Base-by-base conservation (phyloP, 176 grass and related monocot species). In the Oryza meridionalis region DNA sequence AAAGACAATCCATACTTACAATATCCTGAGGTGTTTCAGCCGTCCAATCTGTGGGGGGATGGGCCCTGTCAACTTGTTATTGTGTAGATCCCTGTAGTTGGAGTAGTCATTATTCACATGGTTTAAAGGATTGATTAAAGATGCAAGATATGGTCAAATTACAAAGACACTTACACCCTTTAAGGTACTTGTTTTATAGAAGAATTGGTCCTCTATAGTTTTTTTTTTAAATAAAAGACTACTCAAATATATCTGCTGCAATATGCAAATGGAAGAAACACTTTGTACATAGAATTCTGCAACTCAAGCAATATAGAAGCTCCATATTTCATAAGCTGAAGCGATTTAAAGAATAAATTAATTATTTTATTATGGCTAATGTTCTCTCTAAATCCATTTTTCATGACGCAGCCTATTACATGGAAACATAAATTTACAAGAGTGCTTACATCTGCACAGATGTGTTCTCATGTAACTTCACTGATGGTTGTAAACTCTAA, bases 11-110 rank as follows among this genome's bases (percentile, higher is more conserved):
- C 51, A 63, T 69, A 90, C 91, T 90, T 96, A 99, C 97, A 99
- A 82, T 84, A 99, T 92, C 67, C 81, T 99, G 43, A 99, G 88
- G 86, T 94, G 93, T 82, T 94, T 99, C 78, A 99, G 71, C 40
- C 86, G 86, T 58, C 97, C 97, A 89, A 99, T 99, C 82, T 99
- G 97, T 61, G 89, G 84, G 75, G 91, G 91, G 66, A 99, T 96
- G 11, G 97, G 93, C 38, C 97, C 93, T 1, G 93, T 99, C 88
- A 99, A 90, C 90, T 99, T 99, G 92, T 99, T 99, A 86, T 94
- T 99, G 84, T 96, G 97, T 53, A 99, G 90, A 88, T 99, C 97
- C 93, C 97, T 99, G 72, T 35, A 69, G 86, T 84, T 88, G 70
- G 65, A 79, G 4, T 80, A 49, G 45, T 68, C 38, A 87, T 59